phyloP scores from a whole-genome alignment of 2,329 filamentous ascomycete species.

The Verticillium alfalfae region DNA sequence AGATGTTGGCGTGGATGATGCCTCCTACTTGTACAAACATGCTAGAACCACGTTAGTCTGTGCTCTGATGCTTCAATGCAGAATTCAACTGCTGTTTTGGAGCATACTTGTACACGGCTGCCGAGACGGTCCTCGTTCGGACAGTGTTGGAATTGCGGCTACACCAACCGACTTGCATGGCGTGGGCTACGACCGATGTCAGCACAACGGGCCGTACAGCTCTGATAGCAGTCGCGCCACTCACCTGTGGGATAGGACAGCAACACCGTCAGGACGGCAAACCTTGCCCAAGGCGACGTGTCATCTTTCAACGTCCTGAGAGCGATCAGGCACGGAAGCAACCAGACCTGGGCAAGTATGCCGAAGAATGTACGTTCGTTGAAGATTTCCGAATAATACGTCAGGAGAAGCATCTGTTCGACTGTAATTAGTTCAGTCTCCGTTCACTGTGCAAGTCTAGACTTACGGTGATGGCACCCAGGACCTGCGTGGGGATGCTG shows the following conservation, averaged over 20 bases:
- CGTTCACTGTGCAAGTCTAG: background rate
- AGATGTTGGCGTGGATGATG: slow-evolving; percentile 32
- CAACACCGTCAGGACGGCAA: slow-evolving; percentile 25
- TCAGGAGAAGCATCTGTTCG: slow-evolving; percentile 33
- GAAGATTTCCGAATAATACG: slow-evolving; percentile 36
- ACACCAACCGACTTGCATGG: slow-evolving; percentile 51
- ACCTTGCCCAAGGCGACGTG: slow-evolving; percentile 25
- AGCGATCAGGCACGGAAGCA: slow-evolving; percentile 44
- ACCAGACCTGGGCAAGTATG: slow-evolving; percentile 43
- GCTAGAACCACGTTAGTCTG: background rate
- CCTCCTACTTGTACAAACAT: slow-evolving; percentile 7
- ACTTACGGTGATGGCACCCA: background rate
- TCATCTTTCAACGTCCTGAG: slow-evolving; percentile 18
- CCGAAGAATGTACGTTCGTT: slow-evolving; percentile 35
- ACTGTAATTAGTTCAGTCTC: background rate
- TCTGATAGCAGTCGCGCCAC: slow-evolving; percentile 1
- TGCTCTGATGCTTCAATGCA: background rate
- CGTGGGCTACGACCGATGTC: slow-evolving; percentile 31
- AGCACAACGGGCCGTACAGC: slow-evolving; percentile 11
- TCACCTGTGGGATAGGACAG: slow-evolving; percentile 24
- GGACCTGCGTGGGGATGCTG: slow-evolving; percentile 41
- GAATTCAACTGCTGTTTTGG: background rate
- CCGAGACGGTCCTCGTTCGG: slow-evolving; percentile 54
- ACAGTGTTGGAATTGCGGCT: slow-evolving; percentile 59
- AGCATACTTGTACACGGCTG: slow-evolving; percentile 48